Base-by-base conservation (phyloP, 2,329 filamentous ascomycete genomes). In the Mariannaea sp. region DNA sequence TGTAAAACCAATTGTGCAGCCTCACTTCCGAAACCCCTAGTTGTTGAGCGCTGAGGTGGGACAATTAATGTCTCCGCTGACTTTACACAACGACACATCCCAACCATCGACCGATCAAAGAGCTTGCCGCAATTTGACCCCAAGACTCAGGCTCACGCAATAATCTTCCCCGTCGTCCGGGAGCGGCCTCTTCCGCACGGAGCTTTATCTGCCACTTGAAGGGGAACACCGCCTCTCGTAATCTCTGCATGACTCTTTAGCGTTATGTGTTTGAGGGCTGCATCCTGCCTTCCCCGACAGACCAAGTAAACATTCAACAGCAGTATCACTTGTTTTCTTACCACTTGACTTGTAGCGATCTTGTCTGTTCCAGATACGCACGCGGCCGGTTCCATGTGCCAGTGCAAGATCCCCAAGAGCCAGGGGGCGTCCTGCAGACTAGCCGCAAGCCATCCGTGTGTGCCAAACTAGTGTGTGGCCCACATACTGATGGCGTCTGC, bases 381-480 rank as follows among this genome's bases (percentile, higher is more conserved):
- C 48, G 47, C 50, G 40, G n/a, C n/a, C n/a, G n/a, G 46, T 60
- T 53, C 61, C 53, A 63, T 66, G 60, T 60, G 60, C 56, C 48
- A 60, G 53, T 56, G 48, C 44, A 38, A 49, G 56, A 60, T 63
- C 46, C 52, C 46, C 49, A 32, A 51, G 36, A 57, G 46, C 58
- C 58, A 63, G 63, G 59, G n/a, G 61, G 55, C 52, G 46, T 53
- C 55, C 42, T 32, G 41, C 48, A 56, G 32, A 44, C 63, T 65
- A 64, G 55, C 55, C 50, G 49, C 53, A 65, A 65, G 63, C 63
- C 63, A 65, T 61, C 63, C 63, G 61, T 61, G 61, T 61, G 57
- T 65, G 63, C 63, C 59, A 65, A 62, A 57, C 56, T 58, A 57
- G 53, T 43, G 36, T 46, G 55, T 61, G 44, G 54, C 36, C 49